These are phyloP conservation scores for Brassica rapa DNA, from an alignment of 345 rosid genomes.

Conservation along the genomic window DNA sequence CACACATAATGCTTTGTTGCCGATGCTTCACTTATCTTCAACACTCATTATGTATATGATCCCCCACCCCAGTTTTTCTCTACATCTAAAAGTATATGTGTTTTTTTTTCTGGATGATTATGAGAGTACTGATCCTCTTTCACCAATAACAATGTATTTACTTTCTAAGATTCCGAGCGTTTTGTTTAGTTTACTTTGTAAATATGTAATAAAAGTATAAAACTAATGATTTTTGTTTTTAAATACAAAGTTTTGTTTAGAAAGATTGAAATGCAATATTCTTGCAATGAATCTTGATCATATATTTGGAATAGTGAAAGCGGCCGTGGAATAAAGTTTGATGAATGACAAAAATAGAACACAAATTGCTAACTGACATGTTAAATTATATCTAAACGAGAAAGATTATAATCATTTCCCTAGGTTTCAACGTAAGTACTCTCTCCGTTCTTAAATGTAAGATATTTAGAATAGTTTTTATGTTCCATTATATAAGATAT, in stretches of 20 bases:
- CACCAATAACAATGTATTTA: background rate
- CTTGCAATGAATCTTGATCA: background rate
- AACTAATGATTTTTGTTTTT: background rate
- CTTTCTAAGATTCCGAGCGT: background rate
- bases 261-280: constrained; percentile 3
- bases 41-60: constrained; percentile 22
- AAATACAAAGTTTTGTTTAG: background rate
- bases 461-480: too few species aligned
- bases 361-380: background rate
- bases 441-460: too few species aligned
- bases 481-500: too few species aligned
- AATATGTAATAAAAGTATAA: constrained; percentile 4
- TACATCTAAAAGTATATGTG: background rate
- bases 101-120: background rate
- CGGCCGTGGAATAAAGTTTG: background rate
- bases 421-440: background rate
- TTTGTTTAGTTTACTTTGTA: background rate
- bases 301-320: background rate
- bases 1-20: constrained; percentile 26
- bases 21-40: constrained; percentile 14
- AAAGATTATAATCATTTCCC: background rate
- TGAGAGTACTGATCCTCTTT: background rate
- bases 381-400: background rate
- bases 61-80: background rate
- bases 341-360: background rate